phyloP scores from a whole-genome alignment of 805 yeast species.

The Spathaspora hagerdaliae region DNA sequence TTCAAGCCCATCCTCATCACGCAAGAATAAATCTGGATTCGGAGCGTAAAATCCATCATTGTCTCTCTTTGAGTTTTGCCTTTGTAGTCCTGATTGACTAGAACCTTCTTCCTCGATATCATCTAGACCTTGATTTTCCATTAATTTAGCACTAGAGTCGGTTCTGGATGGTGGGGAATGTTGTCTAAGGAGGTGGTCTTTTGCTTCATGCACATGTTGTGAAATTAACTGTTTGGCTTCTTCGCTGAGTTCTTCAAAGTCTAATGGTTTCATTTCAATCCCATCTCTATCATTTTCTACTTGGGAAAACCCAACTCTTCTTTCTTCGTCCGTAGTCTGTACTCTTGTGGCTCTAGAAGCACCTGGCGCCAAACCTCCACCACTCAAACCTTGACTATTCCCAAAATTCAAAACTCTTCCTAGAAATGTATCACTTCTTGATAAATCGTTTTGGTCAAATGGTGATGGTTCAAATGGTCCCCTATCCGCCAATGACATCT shows the following conservation, averaged over 20 bases:
- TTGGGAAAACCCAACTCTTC: constrained; percentile 20
- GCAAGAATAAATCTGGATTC: constrained; percentile 32
- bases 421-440: constrained; percentile 34
- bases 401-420: constrained; percentile 29
- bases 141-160: constrained; percentile 2
- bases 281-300: constrained; percentile 16
- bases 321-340: constrained; percentile 31
- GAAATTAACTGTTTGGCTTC: constrained; percentile 56
- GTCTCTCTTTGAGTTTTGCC: neutral
- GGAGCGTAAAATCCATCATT: constrained; percentile 27
- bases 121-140: constrained; percentile 1
- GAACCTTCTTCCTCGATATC: constrained; percentile 1
- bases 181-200: constrained; percentile 4
- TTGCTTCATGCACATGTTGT: constrained; percentile 39
- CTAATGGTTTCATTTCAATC: constrained; percentile 44
- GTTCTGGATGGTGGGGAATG: constrained; percentile 3
- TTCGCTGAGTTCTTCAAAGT: constrained; percentile 38
- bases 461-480: constrained; percentile 1
- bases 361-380: constrained; percentile 43
- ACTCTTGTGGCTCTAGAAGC: constrained; percentile 17
- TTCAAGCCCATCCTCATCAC: constrained; percentile 13
- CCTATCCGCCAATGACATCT: constrained; percentile 25
- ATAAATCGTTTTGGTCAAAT: constrained; percentile 8
- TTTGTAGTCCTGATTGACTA: neutral
- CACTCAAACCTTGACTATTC: constrained; percentile 21